phyloP scores from a whole-genome alignment of 352 stramenopile species.

The Phytophthora megakarya region DNA sequence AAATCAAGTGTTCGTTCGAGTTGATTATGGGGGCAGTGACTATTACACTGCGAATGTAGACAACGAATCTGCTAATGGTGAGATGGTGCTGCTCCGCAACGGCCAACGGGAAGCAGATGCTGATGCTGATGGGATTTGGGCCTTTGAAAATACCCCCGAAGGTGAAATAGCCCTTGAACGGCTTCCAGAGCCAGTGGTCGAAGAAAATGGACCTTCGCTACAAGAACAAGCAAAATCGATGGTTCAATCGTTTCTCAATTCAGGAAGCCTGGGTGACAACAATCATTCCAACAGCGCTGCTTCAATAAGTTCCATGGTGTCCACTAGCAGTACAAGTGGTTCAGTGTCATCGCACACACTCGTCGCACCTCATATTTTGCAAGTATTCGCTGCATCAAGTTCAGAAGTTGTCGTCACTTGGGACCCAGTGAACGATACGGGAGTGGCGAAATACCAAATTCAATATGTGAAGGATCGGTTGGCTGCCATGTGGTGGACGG shows the following conservation, averaged over 20 bases:
- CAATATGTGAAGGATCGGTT: conserved; percentile 84
- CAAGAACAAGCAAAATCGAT: conserved; percentile 78
- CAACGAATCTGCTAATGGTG: conserved; percentile 25
- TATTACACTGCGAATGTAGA: conserved; percentile 13
- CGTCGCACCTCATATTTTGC: conserved; percentile 55
- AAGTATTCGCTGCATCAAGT: conserved; percentile 58
- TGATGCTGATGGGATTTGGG: conserved; percentile 57
- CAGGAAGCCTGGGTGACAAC: conserved; percentile 17
- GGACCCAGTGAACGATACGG: conserved; percentile 64
- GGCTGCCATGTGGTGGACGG: conserved; percentile 79
- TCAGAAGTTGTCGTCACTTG: conserved; percentile 77
- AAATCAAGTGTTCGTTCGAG: conserved; percentile 71
- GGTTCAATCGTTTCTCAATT: conserved; percentile 64
- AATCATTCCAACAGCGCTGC: conserved; percentile 17
- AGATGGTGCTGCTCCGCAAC: conserved; percentile 33
- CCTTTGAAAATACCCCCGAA: conserved; percentile 68
- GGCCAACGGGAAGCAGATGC: conserved; percentile 35
- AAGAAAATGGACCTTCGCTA: conserved; percentile 38
- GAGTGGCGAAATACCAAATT: conserved; percentile 75
- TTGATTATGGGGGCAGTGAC: conserved; percentile 28
- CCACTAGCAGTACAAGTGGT: conserved; percentile 26
- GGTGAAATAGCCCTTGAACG: conserved; percentile 66
- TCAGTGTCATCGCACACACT: conserved; percentile 10
- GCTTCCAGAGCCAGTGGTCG: conserved; percentile 49
- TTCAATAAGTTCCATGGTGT: conserved; percentile 29